Evolutionary conservation across 345 rosid genomes (phyloP), one percentile per base, ranked within the genome.

Genomic region (Aquilaria sinensis): DNA sequence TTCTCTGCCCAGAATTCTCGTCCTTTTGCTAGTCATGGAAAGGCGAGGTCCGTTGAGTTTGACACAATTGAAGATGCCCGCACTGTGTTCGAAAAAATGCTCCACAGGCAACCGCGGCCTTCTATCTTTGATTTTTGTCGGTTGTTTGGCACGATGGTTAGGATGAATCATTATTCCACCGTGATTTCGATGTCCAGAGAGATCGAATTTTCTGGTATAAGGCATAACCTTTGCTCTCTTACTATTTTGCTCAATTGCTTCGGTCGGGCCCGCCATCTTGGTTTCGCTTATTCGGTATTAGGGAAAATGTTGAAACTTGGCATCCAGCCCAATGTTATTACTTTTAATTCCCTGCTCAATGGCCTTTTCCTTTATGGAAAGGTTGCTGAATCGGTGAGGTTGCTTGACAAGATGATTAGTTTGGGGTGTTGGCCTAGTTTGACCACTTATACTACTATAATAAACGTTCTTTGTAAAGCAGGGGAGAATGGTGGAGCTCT

Each of bases 401-500:
- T 23, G 23, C 23, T 23, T 23, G 23, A 23, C 23, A 23, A 23
- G 23, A 23, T 23, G n/a, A 13, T 29, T 63, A 12, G 52, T 54
- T 0, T 3, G 47, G 34, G 48, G 37, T 47, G 23, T 29, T 31
- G 59, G 58, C 58, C 70, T 16, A 41, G 50, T 9, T 16, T 53
- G 31, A 16, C 51, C n/a, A 58, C 70, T 31, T 66, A 66, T 31
- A 66, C 41, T 60, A 51, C 56, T 12, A 34, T 66, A 15, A 51
- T 66, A 30, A 31, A 11, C 31, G 58, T 63, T 66, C 64, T 66
- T 8, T 66, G 70, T 58, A 53, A 47, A 43, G 37, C 34, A 47
- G 70, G 70, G 16, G 46, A 58, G 11, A 52, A 37, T 49, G 31
- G 45, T 46, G 58, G 23, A 51, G 70, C 70, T 58, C 32, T 52